Percentiles rank a stretch among this genome's conserved stretches.
Conservation (phyloP, 768 basidiomycete species). For the Plicaturopsis crispa region DNA sequence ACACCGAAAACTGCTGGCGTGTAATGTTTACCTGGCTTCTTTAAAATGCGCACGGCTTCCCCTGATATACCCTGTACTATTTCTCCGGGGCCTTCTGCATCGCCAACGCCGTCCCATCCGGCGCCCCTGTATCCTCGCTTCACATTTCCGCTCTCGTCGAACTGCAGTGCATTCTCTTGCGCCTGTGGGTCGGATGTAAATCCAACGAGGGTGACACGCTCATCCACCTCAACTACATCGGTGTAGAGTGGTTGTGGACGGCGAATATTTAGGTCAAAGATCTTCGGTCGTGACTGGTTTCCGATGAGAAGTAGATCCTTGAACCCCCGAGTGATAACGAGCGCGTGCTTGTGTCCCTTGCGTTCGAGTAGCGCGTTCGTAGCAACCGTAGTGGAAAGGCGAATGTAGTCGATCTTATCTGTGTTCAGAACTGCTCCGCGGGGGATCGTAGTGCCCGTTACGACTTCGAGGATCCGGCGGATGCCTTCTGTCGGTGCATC, state of each 20-base stretch:
- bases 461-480: conserved; percentile 73
- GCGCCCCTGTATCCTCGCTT: conserved; percentile 64
- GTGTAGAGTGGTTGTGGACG: conserved; percentile 73
- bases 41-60: conserved; percentile 81
- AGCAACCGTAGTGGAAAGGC: conserved; percentile 90
- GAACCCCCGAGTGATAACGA: conserved; percentile 89
- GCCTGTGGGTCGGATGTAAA: conserved; percentile 86
- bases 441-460: conserved; percentile 60
- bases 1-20: conserved; percentile 2
- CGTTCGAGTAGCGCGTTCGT: conserved; percentile 95
- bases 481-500: conserved; percentile 97
- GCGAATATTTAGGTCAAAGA: conserved; percentile 91
- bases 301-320: conserved; percentile 28
- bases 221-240: conserved; percentile 69
- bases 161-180: conserved; percentile 69
- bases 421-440: conserved; percentile 64
- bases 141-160: conserved; percentile 65
- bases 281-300: conserved; percentile 90
- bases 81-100: conserved; percentile 74
- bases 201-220: conserved; percentile 90
- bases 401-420: conserved; percentile 85
- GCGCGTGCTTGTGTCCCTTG: conserved; percentile 86
- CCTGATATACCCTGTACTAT: conserved; percentile 80
- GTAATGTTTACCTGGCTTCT: conserved; percentile 48
- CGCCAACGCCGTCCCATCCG: conserved; percentile 64